Base-by-base conservation (phyloP, 345 rosid genomes). In the Rhodamnia argentea region DNA sequence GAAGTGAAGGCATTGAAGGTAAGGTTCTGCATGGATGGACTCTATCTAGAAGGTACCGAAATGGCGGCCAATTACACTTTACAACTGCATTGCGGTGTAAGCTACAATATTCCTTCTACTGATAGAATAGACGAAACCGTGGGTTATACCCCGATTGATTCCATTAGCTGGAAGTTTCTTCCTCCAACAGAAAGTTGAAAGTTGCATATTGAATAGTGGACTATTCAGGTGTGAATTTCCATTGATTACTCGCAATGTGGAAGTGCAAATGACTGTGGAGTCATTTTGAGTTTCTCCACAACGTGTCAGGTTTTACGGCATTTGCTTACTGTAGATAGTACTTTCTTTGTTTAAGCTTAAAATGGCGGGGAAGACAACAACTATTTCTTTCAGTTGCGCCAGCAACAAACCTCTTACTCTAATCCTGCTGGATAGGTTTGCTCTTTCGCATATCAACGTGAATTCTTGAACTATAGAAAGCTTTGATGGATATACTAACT, bases 1-100 rank as follows among this genome's bases (percentile, higher is more conserved):
- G 83, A 88, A 91, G 84, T 90, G 87, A 92, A 56, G 10, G 26
- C 6, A 52, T 83, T 29, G 59, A 83, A 27, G 20, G 14, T 70
- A 27, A 51, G 10, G 42, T 82, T 52, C 40, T 52, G 13, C n/a
- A 42, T 53, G 53, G 23, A 2, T 82, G 84, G 24, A 50, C 40
- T 26, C 57, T 53, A 64, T 64, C 11, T 32, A 8, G 13, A 64
- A 64, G 44, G 44, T 64, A 64, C 24, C 1, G 22, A 64, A 70
- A 37, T 18, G 78, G 78, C 8, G 13, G 32, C 78, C 42, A 16
- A 32, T 37, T 70, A 70, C 16, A 32, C 47, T 37, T 32, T 37
- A 40, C 24, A 37, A 32, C 78, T 37, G 78, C 78, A 70, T 70
- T 16, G 78, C 24, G 18, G 7, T 70, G 47, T 18, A 9, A 70